These are phyloP conservation scores for Diaporthe vaccinii DNA, from an alignment of 2,329 filamentous ascomycete genomes.

Conservation along the genomic window DNA sequence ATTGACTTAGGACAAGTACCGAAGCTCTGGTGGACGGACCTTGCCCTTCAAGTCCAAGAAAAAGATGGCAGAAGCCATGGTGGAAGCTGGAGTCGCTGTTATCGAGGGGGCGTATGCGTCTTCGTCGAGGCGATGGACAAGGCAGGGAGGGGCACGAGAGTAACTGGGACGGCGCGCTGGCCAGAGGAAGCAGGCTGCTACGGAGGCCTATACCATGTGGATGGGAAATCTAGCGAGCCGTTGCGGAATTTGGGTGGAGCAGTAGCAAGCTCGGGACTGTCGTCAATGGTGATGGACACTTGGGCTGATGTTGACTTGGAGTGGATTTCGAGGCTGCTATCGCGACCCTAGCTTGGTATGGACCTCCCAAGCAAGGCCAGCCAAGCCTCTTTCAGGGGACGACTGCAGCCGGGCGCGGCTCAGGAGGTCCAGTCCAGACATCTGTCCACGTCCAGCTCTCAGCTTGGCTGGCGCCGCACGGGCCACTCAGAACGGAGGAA, in stretches of 20 bases:
- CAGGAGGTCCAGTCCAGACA: conserved; percentile 20
- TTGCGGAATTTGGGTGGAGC: background rate
- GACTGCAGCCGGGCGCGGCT: background rate
- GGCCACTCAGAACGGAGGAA: conserved; percentile 15
- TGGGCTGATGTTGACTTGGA: conserved; percentile 1
- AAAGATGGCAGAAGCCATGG: conserved; percentile 97
- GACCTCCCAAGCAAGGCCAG: conserved; percentile 32
- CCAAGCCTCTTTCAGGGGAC: conserved; percentile 37
- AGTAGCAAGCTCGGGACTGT: conserved; percentile 20
- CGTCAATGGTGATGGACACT: conserved; percentile 9
- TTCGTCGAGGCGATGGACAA: conserved; percentile 38
- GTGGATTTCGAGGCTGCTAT: conserved; percentile 23
- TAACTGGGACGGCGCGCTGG: conserved; percentile 42
- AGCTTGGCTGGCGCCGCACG: conserved; percentile 11
- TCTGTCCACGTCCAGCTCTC: conserved; percentile 16
- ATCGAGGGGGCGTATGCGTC: conserved; percentile 38
- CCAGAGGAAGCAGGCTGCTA: conserved; percentile 39
- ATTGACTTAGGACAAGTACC: conserved; percentile 1
- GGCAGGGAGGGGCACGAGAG: conserved; percentile 44
- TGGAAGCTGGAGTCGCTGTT: conserved; percentile 25
- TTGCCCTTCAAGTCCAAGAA: conserved; percentile 99
- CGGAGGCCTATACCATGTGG: conserved; percentile 35
- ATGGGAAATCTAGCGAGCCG: too few species aligned
- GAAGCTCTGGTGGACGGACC: conserved; percentile 64
- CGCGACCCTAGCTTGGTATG: conserved; percentile 28